A percentile compares a stretch with the other conserved stretches of the same genome.
phyloP scores from a whole-genome alignment of 2,329 filamentous ascomycete species.

The Curvularia sp. region DNA sequence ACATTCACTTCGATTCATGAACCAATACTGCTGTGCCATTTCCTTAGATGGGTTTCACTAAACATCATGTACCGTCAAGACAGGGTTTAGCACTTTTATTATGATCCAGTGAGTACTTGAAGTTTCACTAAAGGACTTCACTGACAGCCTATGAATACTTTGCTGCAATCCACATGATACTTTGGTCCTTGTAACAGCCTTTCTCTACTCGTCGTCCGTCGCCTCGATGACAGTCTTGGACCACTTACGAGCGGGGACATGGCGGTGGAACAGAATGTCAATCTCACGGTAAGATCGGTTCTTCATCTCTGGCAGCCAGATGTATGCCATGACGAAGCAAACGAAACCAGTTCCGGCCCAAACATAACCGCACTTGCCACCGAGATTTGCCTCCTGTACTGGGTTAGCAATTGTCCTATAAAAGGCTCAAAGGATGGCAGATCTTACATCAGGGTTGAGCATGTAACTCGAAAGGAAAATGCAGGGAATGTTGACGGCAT shows the following conservation, averaged over 20 bases:
- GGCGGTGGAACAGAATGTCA: conserved; percentile 56
- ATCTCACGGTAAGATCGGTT: conserved; percentile 59
- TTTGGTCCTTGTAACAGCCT: background rate
- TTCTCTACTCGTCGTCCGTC: conserved; percentile 65
- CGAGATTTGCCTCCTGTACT: conserved; percentile 62
- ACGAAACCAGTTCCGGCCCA: conserved; percentile 57
- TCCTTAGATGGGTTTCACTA: background rate
- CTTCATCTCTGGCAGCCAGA: conserved; percentile 63
- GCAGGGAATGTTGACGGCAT: conserved; percentile 69
- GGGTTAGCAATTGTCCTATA: conserved; percentile 56
- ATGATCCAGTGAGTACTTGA: background rate
- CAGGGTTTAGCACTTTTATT: background rate
- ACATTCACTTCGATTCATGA: background rate
- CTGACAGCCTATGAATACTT: background rate
- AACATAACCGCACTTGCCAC: conserved; percentile 48
- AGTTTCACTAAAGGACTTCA: background rate
- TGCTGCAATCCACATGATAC: background rate
- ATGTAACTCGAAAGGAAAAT: conserved; percentile 69
- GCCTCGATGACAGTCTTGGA: conserved; percentile 64
- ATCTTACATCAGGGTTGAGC: conserved; percentile 60
- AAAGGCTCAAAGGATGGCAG: conserved; percentile 59
- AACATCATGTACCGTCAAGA: background rate
- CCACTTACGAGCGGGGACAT: conserved; percentile 62
- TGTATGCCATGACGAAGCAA: conserved; percentile 61
- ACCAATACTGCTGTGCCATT: background rate